A percentile compares a stretch with the other conserved stretches of the same genome.
phyloP scores from a whole-genome alignment of 305 asterid species.

The Coffea humblotiana region DNA sequence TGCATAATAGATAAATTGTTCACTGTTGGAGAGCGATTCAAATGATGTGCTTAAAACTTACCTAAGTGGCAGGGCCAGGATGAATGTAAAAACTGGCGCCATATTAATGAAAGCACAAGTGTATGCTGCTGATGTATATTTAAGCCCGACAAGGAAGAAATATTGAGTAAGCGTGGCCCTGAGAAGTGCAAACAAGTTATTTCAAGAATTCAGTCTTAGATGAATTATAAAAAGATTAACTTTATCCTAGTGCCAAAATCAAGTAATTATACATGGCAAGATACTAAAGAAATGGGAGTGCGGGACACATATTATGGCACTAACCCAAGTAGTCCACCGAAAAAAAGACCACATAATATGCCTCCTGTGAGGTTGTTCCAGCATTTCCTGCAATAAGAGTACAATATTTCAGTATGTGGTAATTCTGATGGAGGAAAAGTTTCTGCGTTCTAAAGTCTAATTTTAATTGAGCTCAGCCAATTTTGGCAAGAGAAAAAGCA shows the following conservation, averaged over 20 bases:
- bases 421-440: too few species aligned
- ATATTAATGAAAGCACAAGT: slow-evolving; percentile 67
- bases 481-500: neutral
- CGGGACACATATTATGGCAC: slow-evolving; percentile 3
- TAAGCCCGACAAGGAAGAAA: slow-evolving; percentile 67
- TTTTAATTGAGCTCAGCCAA: too few species aligned
- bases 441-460: neutral
- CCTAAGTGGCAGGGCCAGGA: slow-evolving; percentile 61
- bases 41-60: slow-evolving; percentile 13
- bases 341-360: slow-evolving; percentile 47
- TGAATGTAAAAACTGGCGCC: slow-evolving; percentile 67
- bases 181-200: slow-evolving; percentile 9
- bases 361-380: slow-evolving; percentile 52
- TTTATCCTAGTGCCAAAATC: neutral
- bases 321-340: slow-evolving; percentile 67
- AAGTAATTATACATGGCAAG: neutral
- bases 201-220: neutral
- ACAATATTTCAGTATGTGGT: neutral
- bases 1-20: neutral
- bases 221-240: neutral
- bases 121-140: slow-evolving; percentile 73
- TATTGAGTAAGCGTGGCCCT: slow-evolving; percentile 70
- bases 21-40: neutral
- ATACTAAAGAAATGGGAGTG: too few species aligned
- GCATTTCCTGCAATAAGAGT: slow-evolving; percentile 41